These are phyloP conservation scores for Tulasnella sp. DNA, from an alignment of 768 basidiomycete genomes.

Conservation along the genomic window DNA sequence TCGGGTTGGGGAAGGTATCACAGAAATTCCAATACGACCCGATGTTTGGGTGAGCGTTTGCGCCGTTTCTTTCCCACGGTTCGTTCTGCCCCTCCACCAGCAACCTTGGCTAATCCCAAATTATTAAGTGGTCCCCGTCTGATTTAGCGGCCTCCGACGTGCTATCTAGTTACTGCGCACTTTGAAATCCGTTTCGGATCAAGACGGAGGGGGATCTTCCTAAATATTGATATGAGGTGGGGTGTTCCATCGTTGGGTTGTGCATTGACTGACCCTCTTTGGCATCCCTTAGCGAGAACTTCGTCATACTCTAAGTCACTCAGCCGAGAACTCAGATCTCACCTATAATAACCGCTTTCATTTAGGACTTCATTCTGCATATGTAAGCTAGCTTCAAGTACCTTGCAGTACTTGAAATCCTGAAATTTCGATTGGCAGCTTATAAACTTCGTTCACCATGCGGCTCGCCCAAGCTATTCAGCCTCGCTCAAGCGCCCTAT, in stretches of 20 bases:
- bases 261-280: background rate
- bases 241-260: background rate
- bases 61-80: background rate
- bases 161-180: background rate
- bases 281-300: background rate
- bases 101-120: background rate
- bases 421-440: background rate
- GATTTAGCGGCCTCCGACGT: background rate
- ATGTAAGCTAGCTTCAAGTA: background rate
- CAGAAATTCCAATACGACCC: conserved; percentile 10
- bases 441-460: background rate
- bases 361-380: background rate
- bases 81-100: background rate
- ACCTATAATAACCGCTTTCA: background rate
- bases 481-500: background rate
- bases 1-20: background rate
- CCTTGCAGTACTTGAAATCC: background rate
- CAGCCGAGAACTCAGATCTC: background rate
- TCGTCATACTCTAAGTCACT: background rate
- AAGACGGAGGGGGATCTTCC: background rate
- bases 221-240: background rate
- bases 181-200: background rate
- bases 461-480: conserved; percentile 4
- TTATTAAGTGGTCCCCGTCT: background rate
- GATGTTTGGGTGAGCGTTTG: background rate